Evolutionary conservation across 148 eudicot species (phyloP).

Genomic region (Linanthus parryae): DNA sequence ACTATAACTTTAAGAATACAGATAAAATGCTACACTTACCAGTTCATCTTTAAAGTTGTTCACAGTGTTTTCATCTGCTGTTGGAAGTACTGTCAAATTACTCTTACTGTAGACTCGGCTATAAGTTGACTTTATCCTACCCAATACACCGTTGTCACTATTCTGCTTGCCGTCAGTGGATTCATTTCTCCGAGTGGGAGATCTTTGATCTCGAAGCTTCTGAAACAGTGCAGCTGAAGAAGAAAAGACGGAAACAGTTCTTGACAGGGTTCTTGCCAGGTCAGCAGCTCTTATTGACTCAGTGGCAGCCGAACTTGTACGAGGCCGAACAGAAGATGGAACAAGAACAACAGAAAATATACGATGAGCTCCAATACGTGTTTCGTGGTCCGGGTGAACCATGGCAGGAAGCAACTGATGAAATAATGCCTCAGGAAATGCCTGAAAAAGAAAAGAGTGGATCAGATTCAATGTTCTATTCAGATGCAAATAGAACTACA

Average conservation of each 20-base stretch:
- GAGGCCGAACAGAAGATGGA: conserved; percentile 91
- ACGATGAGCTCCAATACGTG: conserved; percentile 80
- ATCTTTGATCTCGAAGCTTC: conserved; percentile 57
- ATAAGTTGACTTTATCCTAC: conserved; percentile 70
- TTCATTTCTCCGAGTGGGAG: conserved; percentile 35
- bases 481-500: background rate
- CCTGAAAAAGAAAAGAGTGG: conserved; percentile 31
- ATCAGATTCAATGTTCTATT: background rate
- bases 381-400: conserved; percentile 93
- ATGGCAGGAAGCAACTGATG: conserved; percentile 93
- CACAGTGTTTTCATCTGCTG: conserved; percentile 31
- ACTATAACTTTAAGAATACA: background rate
- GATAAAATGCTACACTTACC: conserved; percentile 33
- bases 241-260: conserved; percentile 93
- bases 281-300: conserved; percentile 31
- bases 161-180: conserved; percentile 23
- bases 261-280: conserved; percentile 74
- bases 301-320: conserved; percentile 19
- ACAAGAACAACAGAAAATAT: conserved; percentile 93
- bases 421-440: conserved; percentile 93
- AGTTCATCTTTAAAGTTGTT: conserved; percentile 37
- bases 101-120: conserved; percentile 50
- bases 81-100: conserved; percentile 20
- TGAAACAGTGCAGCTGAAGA: conserved; percentile 96
- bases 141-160: conserved; percentile 35